These are phyloP conservation scores for Solanum aculeatissimum DNA, from an alignment of 305 asterid genomes.

Conservation along the genomic window DNA sequence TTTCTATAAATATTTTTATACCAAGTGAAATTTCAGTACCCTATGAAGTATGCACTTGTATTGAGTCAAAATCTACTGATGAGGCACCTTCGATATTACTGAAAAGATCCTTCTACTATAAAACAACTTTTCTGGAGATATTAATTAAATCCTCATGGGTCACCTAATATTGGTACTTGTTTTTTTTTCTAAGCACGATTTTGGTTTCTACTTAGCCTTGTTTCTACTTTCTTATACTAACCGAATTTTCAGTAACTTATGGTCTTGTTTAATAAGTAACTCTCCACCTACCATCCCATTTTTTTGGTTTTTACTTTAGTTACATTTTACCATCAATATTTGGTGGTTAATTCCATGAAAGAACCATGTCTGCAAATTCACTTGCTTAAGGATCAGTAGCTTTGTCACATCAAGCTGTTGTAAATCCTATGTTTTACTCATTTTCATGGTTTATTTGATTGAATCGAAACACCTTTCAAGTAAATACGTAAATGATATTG, in stretches of 20 bases:
- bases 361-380: background rate
- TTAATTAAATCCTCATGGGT: background rate
- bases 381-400: background rate
- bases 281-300: background rate
- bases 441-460: background rate
- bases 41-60: background rate
- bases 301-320: background rate
- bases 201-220: background rate
- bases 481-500: background rate
- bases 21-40: background rate
- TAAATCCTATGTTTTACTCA: background rate
- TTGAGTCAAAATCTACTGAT: background rate
- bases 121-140: background rate
- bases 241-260: background rate
- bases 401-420: background rate
- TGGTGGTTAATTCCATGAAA: background rate
- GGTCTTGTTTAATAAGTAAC: background rate
- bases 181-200: background rate
- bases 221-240: background rate
- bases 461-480: background rate
- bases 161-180: background rate
- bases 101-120: background rate
- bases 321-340: background rate
- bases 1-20: background rate
- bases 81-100: background rate